Evolutionary conservation across 768 basidiomycete species (phyloP).

Genomic region (Melanogaster broomeanus): DNA sequence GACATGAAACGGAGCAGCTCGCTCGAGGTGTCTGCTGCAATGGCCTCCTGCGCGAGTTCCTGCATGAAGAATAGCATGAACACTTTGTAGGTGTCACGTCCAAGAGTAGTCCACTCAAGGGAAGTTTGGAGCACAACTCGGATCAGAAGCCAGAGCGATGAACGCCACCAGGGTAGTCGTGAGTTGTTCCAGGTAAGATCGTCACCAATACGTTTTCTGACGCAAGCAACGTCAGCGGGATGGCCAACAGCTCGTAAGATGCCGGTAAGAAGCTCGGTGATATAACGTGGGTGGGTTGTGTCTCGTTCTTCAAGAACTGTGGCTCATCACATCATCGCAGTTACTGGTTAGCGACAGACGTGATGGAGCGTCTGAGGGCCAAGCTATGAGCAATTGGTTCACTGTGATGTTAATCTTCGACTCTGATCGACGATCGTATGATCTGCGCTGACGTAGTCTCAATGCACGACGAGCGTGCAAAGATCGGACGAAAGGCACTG

Average conservation of each 20-base stretch:
- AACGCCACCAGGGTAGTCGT: constrained; percentile 48
- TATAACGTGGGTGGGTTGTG: constrained; percentile 51
- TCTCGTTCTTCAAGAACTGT: too few species aligned
- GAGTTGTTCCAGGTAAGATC: constrained; percentile 45
- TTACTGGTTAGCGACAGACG: neutral
- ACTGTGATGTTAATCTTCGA: constrained; percentile 5
- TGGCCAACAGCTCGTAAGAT: constrained; percentile 42
- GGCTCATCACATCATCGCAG: constrained; percentile 2
- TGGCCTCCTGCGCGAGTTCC: constrained; percentile 8
- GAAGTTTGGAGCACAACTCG: constrained; percentile 48
- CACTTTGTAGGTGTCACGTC: constrained; percentile 27
- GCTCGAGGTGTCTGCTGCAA: constrained; percentile 13
- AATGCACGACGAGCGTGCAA: neutral
- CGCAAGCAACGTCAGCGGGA: constrained; percentile 29
- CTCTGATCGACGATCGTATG: constrained; percentile 5
- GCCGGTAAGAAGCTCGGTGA: constrained; percentile 49
- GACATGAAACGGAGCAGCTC: constrained; percentile 40
- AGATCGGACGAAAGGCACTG: constrained; percentile 20
- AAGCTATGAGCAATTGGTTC: constrained; percentile 2
- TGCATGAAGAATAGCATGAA: constrained; percentile 36
- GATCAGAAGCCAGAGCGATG: constrained; percentile 50
- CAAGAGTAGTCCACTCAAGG: constrained; percentile 16
- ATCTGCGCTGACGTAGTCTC: constrained; percentile 4
- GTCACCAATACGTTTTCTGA: constrained; percentile 47
- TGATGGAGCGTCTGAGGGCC: constrained; percentile 22